phyloP scores from a whole-genome alignment of 495 filamentous ascomycete species.

The Penicillium waksmanii region DNA sequence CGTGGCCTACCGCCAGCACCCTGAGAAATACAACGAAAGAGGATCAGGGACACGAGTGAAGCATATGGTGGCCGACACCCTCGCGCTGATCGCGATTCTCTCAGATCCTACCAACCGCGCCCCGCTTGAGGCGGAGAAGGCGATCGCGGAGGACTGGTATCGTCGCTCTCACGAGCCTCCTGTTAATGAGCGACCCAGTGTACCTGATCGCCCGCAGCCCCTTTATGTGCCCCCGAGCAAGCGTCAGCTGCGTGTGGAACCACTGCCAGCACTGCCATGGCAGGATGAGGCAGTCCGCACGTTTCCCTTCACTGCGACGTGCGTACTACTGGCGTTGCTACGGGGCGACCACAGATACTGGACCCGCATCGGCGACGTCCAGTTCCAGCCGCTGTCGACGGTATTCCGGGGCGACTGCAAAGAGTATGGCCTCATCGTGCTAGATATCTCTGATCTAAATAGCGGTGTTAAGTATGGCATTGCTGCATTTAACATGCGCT shows the following conservation, averaged over 20 bases:
- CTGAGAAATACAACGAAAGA: no score
- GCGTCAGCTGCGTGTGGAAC: no score
- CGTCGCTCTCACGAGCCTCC: no score
- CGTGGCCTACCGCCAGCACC: no score
- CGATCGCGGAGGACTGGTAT: no score
- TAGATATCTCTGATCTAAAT: slow-evolving; percentile 25
- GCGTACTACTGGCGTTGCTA: slow-evolving; percentile 23
- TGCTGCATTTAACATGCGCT: slow-evolving; percentile 2
- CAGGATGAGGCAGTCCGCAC: slow-evolving; percentile 16
- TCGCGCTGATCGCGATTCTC: no score
- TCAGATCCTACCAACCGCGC: slow-evolving; percentile 17
- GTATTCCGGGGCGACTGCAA: slow-evolving; percentile 24
- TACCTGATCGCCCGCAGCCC: no score
- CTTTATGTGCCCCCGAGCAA: no score
- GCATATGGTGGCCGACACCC: no score
- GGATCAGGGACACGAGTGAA: no score
- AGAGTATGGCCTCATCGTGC: slow-evolving; percentile 25
- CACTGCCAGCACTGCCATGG: slow-evolving; percentile 12
- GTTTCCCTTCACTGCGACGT: slow-evolving; percentile 24
- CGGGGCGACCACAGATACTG: slow-evolving; percentile 13
- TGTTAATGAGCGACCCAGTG: no score
- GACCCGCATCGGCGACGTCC: slow-evolving; percentile 18
- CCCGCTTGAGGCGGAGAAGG: slow-evolving; percentile 15
- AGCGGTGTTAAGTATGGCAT: slow-evolving; percentile 24
- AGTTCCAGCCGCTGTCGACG: slow-evolving; percentile 24